These are phyloP conservation scores for Coniochaeta sp. DNA, from an alignment of 2,329 filamentous ascomycete genomes.

Conservation along the genomic window DNA sequence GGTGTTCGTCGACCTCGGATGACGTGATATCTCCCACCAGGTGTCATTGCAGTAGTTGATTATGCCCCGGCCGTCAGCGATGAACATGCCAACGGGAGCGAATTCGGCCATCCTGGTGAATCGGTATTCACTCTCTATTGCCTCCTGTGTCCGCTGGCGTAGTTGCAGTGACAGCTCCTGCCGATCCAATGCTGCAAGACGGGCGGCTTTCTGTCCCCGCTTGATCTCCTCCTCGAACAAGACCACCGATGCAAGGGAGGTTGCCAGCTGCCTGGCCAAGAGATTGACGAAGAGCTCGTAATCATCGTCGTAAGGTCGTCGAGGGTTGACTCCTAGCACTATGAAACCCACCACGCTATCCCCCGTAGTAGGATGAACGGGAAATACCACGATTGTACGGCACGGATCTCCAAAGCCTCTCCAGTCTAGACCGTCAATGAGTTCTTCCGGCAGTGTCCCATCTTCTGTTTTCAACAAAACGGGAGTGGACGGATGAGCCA, in stretches of 20 bases:
- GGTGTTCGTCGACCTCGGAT: slow-evolving; percentile 50
- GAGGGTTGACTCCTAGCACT: slow-evolving; percentile 70
- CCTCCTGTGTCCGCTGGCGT: slow-evolving; percentile 54
- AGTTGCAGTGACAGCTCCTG: slow-evolving; percentile 73
- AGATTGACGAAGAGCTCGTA: slow-evolving; percentile 73
- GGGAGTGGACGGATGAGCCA: slow-evolving; percentile 56
- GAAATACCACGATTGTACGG: slow-evolving; percentile 65
- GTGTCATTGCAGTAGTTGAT: slow-evolving; percentile 80
- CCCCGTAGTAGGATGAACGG: slow-evolving; percentile 68
- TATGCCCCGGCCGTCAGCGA: slow-evolving; percentile 62
- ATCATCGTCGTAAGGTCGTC: slow-evolving; percentile 72
- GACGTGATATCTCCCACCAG: slow-evolving; percentile 65
- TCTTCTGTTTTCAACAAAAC: slow-evolving; percentile 61
- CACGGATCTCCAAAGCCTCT: slow-evolving; percentile 66
- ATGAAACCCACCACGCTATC: slow-evolving; percentile 72
- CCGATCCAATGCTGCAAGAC: slow-evolving; percentile 66
- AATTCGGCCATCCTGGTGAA: slow-evolving; percentile 83
- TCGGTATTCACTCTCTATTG: slow-evolving; percentile 63
- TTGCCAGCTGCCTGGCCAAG: slow-evolving; percentile 67
- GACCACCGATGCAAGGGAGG: slow-evolving; percentile 73
- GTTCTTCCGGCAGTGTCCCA: slow-evolving; percentile 54
- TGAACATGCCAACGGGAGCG: slow-evolving; percentile 78
- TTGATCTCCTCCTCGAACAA: slow-evolving; percentile 78
- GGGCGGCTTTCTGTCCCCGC: slow-evolving; percentile 65
- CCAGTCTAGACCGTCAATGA: slow-evolving; percentile 62